phyloP scores from a whole-genome alignment of 2,329 filamentous ascomycete genomes.

The Graphiopsis chlorocephala region DNA sequence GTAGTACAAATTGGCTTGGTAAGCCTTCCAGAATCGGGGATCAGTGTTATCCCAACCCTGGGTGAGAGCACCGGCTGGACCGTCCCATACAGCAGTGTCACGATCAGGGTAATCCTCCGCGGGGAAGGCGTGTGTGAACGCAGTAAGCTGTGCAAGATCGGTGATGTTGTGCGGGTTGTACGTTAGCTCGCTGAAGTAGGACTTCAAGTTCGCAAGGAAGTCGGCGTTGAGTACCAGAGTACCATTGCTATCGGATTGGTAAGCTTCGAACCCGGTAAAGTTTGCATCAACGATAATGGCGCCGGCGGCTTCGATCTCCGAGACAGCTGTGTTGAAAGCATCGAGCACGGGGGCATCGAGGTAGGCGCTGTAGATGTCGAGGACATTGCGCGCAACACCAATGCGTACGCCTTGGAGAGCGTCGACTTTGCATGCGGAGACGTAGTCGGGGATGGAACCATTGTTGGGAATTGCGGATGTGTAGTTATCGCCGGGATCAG shows the following conservation, averaged over 20 bases:
- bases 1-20: conserved; percentile 52
- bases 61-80: conserved; percentile 50
- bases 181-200: conserved; percentile 56
- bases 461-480: conserved; percentile 60
- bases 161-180: conserved; percentile 58
- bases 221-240: conserved; percentile 55
- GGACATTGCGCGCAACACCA: conserved; percentile 61
- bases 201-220: conserved; percentile 56
- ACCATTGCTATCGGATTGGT: conserved; percentile 40
- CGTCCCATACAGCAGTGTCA: conserved; percentile 59
- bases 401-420: conserved; percentile 56
- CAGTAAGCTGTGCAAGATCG: conserved; percentile 50
- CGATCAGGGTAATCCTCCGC: conserved; percentile 60
- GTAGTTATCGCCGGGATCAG: conserved; percentile 55
- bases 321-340: conserved; percentile 57
- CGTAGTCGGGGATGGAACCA: conserved; percentile 52
- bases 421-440: conserved; percentile 49
- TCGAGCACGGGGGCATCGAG: conserved; percentile 44
- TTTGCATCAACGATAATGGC: conserved; percentile 61
- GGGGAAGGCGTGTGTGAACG: conserved; percentile 54
- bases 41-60: conserved; percentile 56
- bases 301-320: conserved; percentile 53
- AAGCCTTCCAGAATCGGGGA: conserved; percentile 56
- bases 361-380: conserved; percentile 39
- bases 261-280: conserved; percentile 53